Evolutionary conservation across 2,329 filamentous ascomycete genomes (phyloP), one percentile per base, ranked within the genome.

Genomic region (Rhynchosporium agropyri): DNA sequence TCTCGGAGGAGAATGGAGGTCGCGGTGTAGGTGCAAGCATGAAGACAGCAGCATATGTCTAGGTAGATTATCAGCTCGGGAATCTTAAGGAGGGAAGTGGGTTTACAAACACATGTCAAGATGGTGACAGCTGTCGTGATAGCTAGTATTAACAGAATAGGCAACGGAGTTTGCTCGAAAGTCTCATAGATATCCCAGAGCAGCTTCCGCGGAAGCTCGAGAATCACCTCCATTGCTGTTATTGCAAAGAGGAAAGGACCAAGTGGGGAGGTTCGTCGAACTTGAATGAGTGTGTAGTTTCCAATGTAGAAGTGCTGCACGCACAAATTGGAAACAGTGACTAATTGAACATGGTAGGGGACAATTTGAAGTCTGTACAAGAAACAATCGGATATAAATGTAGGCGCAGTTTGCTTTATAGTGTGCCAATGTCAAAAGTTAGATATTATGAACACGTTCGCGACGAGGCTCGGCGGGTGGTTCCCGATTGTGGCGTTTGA

Each of bases 1-100:
- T 97, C 76, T 99, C 95, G 38, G 91, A 91, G 3, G 84, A 81
- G 40, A 87, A 81, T 1, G 91, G 84, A 29, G 82, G 79, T 62
- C 95, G 90, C 9, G 95, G 95, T 57, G 87, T 86, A 15, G 93
- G 93, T 8, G 93, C 93, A 74, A 96, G 81, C 63, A 92, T 76
- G 74, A 86, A 87, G 55, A 97, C 84, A 64, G 88, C 77, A 58
- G 85, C 72, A 73, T 90, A 93, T 71, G 88, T 74, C 87, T 89
- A 68, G n/a, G 8, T 1, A 31, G 46, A 48, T 58, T 49, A 38
- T 60, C 36, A 60, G 58, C 31, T 42, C 9, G 7, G 20, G 15
- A 3, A 40, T 45, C 40, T 13, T 15, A 2, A 7, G 12, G 28
- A 15, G 31, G 29, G 36, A 4, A 49, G 45, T 9, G 43, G 40